A percentile compares a stretch with the other conserved stretches of the same genome.
These are phyloP conservation scores for Cicer arietinum DNA, from an alignment of 306 rosid genomes.

Conservation along the genomic window DNA sequence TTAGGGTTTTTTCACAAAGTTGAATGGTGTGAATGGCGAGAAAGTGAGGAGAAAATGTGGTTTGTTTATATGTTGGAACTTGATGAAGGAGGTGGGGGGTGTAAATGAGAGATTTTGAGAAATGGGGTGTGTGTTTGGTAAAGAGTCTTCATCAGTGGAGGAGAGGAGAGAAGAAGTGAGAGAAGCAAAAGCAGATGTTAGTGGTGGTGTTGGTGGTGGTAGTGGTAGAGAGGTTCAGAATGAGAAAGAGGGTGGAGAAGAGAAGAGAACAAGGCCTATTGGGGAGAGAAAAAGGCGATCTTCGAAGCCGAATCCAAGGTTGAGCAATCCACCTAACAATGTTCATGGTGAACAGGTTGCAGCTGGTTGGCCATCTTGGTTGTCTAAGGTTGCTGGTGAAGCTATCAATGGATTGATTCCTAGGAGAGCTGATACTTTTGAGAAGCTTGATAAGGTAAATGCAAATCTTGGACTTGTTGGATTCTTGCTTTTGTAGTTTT, in stretches of 20 bases:
- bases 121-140: conserved; percentile 93
- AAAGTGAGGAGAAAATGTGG: conserved; percentile 55
- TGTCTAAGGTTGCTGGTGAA: conserved; percentile 96
- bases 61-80: conserved; percentile 40
- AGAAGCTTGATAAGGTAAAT: conserved; percentile 89
- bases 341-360: conserved; percentile 98
- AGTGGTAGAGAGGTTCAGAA: conserved; percentile 57
- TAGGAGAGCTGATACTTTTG: conserved; percentile 85
- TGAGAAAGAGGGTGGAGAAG: conserved; percentile 61
- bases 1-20: conserved; percentile 63
- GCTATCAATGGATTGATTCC: conserved; percentile 95
- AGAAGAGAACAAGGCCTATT: conserved; percentile 54
- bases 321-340: conserved; percentile 81
- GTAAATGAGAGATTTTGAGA: conserved; percentile 62
- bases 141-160: conserved; percentile 49
- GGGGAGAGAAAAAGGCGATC: conserved; percentile 77
- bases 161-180: conserved; percentile 53
- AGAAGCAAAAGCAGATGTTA: conserved; percentile 50
- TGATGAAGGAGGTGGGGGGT: conserved; percentile 40
- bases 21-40: conserved; percentile 41
- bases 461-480: not conserved
- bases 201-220: conserved; percentile 52
- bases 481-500: not conserved
- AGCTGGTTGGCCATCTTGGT: conserved; percentile 99
- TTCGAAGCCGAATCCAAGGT: conserved; percentile 86